A percentile compares a stretch with the other conserved stretches of the same genome.
These are phyloP conservation scores for Eruca vesicaria DNA, from an alignment of 441 rosid species.

Conservation along the genomic window DNA sequence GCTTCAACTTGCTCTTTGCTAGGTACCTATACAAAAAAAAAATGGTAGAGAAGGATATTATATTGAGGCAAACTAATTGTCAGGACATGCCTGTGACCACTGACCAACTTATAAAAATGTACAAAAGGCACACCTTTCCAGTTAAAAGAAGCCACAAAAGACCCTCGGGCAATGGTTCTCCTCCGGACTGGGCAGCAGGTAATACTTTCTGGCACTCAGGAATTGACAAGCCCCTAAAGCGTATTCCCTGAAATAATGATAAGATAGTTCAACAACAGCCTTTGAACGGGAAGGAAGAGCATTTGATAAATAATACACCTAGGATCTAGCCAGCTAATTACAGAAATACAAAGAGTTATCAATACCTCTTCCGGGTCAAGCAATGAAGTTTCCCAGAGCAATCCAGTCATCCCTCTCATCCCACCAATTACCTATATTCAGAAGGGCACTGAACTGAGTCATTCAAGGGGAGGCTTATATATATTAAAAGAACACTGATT, in stretches of 20 bases:
- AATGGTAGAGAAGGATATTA: constrained; percentile 1
- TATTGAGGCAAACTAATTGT: neutral
- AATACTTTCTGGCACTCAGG: constrained; percentile 95
- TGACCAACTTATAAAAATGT: neutral
- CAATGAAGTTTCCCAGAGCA: constrained; percentile 97
- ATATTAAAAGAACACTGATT: neutral
- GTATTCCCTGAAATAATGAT: constrained; percentile 71
- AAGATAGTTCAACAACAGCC: neutral
- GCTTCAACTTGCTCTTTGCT: constrained; percentile 89
- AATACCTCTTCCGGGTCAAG: constrained; percentile 94
- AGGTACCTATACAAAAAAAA: constrained; percentile 62
- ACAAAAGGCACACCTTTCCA: constrained; percentile 65
- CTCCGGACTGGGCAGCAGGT: constrained; percentile 83
- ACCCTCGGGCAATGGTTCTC: constrained; percentile 97
- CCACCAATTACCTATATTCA: constrained; percentile 81
- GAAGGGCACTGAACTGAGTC: neutral
- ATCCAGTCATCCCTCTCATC: constrained; percentile 98
- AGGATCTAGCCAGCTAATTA: constrained; percentile 1
- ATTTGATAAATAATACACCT: neutral
- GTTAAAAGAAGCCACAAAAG: constrained; percentile 98
- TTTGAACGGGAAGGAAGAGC: neutral
- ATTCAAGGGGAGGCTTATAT: neutral
- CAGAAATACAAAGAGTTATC: constrained; percentile 1
- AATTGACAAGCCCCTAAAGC: constrained; percentile 88
- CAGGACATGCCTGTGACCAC: neutral